Percentiles rank a stretch among this genome's conserved stretches.
Evolutionary conservation across 2,329 filamentous ascomycete genomes (phyloP).

Genomic region (Diaporthe vexans): DNA sequence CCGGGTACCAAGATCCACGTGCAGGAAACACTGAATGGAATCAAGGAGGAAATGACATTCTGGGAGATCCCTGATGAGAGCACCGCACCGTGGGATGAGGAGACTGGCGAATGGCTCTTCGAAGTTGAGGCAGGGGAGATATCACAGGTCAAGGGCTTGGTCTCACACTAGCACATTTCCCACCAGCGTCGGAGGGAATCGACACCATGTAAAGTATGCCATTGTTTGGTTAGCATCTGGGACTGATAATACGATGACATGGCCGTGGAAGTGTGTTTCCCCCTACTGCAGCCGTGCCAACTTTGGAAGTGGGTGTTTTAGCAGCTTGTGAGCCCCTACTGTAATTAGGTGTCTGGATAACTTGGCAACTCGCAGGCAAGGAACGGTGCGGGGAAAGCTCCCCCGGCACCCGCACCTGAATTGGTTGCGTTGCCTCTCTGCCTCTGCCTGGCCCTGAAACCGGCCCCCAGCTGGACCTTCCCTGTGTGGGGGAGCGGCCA

Average conservation of each 20-base stretch:
- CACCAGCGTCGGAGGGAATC: too few species aligned
- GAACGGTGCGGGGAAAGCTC: conserved; percentile 23
- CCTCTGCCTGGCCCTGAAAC: conserved; percentile 21
- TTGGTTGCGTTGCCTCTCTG: neutral
- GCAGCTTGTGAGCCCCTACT: conserved; percentile 1
- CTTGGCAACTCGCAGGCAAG: conserved; percentile 5
- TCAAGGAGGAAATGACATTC: neutral
- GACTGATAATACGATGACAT: neutral
- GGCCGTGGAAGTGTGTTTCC: neutral
- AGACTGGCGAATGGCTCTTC: conserved; percentile 21
- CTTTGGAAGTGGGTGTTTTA: neutral
- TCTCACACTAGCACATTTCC: neutral
- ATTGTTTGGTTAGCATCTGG: neutral
- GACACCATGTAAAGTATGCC: neutral
- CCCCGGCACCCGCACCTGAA: conserved; percentile 5
- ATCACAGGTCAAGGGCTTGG: neutral
- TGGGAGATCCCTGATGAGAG: conserved; percentile 8
- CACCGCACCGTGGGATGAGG: neutral
- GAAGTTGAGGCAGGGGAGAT: neutral
- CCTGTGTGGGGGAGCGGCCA: conserved; percentile 6
- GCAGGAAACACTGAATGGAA: neutral
- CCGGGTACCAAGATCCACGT: conserved; percentile 15
- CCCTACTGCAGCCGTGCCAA: neutral
- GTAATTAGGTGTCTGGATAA: neutral
- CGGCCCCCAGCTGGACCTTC: conserved; percentile 6